Percentiles rank a stretch among this genome's conserved stretches.
These are phyloP conservation scores for Dispira simplex DNA, from an alignment of 192 early-diverging fungal species.

Conservation along the genomic window DNA sequence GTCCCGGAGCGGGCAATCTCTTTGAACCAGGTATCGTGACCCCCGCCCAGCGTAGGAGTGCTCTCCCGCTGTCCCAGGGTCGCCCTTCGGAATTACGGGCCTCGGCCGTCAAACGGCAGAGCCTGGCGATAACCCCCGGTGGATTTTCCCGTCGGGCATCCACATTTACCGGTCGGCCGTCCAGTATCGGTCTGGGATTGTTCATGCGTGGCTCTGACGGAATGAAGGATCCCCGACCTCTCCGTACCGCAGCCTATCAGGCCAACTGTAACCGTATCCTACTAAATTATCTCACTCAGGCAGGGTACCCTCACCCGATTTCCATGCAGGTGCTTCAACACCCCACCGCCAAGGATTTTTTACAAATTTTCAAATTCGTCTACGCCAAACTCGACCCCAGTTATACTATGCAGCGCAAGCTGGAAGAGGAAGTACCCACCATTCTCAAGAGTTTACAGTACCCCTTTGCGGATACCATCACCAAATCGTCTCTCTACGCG, in stretches of 20 bases:
- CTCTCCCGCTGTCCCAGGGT: not conserved
- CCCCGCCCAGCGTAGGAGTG: not conserved
- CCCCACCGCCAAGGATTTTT: conserved; percentile 57
- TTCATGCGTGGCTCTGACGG: conserved; percentile 18
- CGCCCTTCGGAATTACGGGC: not conserved
- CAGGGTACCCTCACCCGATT: conserved; percentile 40
- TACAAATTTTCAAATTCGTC: conserved; percentile 55
- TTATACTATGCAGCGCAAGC: conserved; percentile 41
- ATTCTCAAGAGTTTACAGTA: conserved; percentile 40
- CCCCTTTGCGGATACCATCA: conserved; percentile 20
- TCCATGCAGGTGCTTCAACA: conserved; percentile 36
- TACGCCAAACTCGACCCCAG: conserved; percentile 51
- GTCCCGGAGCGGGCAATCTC: not conserved
- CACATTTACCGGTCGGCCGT: not conserved
- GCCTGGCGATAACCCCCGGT: not conserved
- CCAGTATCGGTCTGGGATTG: not conserved
- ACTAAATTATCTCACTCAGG: conserved; percentile 42
- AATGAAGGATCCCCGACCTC: conserved; percentile 50
- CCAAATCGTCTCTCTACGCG: conserved; percentile 30
- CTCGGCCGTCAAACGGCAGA: not conserved
- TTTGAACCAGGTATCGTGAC: not conserved
- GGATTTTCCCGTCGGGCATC: conserved; percentile 5
- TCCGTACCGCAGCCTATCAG: conserved; percentile 44
- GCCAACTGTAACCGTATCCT: conserved; percentile 37
- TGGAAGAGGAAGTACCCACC: conserved; percentile 49